Evolutionary conservation across 1,139 yeast genomes (phyloP), one percentile per base, ranked within the genome.

Genomic region (Geotrichum restrictum): DNA sequence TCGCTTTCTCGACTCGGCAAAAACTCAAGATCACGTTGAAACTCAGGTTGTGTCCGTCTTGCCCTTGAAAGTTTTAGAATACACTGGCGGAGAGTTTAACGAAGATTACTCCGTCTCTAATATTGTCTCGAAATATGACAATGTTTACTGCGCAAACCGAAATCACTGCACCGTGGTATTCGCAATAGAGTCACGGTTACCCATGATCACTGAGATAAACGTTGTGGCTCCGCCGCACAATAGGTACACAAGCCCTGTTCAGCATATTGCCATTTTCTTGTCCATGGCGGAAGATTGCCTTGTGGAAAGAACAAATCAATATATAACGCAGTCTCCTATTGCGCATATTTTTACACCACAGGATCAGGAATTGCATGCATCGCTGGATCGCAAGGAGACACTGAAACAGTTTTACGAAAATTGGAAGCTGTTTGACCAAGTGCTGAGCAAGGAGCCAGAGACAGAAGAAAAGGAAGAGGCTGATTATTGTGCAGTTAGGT

Each of bases 171-270:
- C 53, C n/a, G 48, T 57, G 16, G 48, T 51, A 3, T 46, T 57
- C 36, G 31, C 41, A 4, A 31, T 56, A 3, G 46, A 51, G 3
- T 38, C 48, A 19, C 42, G 32, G 11, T 21, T 43, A 21, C 45
- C 51, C 2, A 44, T 48, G 29, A 34, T 58, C 5, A 37, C 43
- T 16, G 57, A 55, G 42, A 50, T 58, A 39, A 47, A 45, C 38
- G 51, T 56, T n/a, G 53, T 48, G 1, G 56, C 61, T 8, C 61
- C 61, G 10, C 54, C 59, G 3, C 55, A 48, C 16, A 36, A 48
- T 1, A 44, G 48, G 8, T 58, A 51, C 38, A 56, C 60, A 6
- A 50, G 52, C 24, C 61, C 61, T 7, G 60, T 58, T 32, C 59
- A 57, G 29, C 51, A 49, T 37, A 45, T 57, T n/a, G 55, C 56